A percentile compares a stretch with the other conserved stretches of the same genome.
These are phyloP conservation scores for Solanum chilense DNA, from an alignment of 257 asterid species.

Conservation along the genomic window DNA sequence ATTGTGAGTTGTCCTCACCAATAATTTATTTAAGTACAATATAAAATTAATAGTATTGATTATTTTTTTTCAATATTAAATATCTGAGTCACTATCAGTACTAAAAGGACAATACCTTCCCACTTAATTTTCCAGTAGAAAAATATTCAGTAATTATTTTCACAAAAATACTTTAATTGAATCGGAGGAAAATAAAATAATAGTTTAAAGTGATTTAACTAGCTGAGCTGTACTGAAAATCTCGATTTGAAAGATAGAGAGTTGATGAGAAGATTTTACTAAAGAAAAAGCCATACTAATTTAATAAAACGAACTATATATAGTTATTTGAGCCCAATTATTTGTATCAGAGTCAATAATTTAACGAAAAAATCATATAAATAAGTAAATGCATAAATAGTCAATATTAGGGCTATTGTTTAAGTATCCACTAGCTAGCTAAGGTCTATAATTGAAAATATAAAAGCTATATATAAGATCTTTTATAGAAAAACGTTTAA, in stretches of 20 bases:
- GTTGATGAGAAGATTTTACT: too few species aligned
- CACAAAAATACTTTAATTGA: too few species aligned
- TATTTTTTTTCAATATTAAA: background rate
- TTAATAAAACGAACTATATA: background rate
- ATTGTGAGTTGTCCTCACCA: background rate
- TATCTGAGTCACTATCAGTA: background rate
- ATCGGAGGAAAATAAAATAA: too few species aligned
- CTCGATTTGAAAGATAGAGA: too few species aligned
- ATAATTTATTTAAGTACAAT: background rate
- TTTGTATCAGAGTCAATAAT: fast-evolving
- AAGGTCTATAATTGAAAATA: background rate
- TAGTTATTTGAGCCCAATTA: fast-evolving
- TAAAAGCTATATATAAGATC: background rate
- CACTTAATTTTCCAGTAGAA: background rate
- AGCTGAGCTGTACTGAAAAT: too few species aligned
- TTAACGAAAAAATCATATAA: background rate
- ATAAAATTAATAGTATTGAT: background rate
- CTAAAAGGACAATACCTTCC: background rate
- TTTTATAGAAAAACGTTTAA: background rate
- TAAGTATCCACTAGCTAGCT: too few species aligned
- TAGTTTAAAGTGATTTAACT: too few species aligned
- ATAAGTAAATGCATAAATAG: background rate
- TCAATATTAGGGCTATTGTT: background rate
- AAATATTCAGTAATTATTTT: too few species aligned
- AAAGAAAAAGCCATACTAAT: background rate